Conservation (phyloP, 805 yeast species). For the Kluyveromyces nonfermentans region DNA sequence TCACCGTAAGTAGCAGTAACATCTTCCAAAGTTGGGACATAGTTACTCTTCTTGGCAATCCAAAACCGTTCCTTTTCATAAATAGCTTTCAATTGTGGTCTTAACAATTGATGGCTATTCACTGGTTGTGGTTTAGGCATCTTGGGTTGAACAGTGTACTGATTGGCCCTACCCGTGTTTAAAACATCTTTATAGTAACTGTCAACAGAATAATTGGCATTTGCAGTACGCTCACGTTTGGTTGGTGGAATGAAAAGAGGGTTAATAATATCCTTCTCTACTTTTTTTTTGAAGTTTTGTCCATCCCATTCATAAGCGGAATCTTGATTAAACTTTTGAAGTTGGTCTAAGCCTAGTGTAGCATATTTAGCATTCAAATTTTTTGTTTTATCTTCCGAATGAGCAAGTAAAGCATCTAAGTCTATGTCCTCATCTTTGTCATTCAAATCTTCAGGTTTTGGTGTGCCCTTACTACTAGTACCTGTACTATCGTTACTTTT, state of each 20-base stretch:
- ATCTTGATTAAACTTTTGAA: constrained; percentile 65
- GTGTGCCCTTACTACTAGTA: constrained; percentile 18
- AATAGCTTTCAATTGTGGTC: constrained; percentile 63
- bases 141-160: constrained; percentile 48
- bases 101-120: constrained; percentile 87
- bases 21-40: constrained; percentile 56
- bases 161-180: constrained; percentile 50
- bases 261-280: constrained; percentile 38
- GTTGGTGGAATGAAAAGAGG: constrained; percentile 78
- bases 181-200: constrained; percentile 76
- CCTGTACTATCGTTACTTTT: constrained; percentile 14
- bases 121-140: constrained; percentile 79
- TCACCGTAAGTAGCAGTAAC: constrained; percentile 32
- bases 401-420: constrained; percentile 49
- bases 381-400: constrained; percentile 55
- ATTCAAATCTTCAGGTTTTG: constrained; percentile 21
- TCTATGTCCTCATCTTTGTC: constrained; percentile 37
- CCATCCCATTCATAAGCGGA: constrained; percentile 87
- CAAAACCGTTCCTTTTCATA: constrained; percentile 75
- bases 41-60: constrained; percentile 58
- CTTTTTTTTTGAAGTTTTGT: constrained; percentile 59
- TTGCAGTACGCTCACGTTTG: constrained; percentile 56
- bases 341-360: constrained; percentile 62
- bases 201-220: constrained; percentile 80
- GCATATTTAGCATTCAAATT: constrained; percentile 55